phyloP scores from a whole-genome alignment of 2,329 filamentous ascomycete species.

The Sclerotinia trifoliorum region DNA sequence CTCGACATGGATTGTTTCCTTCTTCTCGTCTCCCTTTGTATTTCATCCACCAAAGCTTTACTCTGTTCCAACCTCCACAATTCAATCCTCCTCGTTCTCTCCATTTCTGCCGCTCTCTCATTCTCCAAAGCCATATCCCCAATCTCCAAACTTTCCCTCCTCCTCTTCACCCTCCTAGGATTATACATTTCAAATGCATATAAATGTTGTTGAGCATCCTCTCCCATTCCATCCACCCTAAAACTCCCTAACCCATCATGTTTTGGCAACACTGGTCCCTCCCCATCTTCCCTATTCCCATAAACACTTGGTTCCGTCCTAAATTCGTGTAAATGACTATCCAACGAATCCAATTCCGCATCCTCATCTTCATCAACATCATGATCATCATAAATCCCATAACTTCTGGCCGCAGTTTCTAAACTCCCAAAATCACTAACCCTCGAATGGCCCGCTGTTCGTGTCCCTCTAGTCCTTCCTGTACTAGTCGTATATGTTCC shows the following conservation, averaged over 20 bases:
- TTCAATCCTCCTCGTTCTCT: conserved; percentile 82
- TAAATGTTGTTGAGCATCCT: conserved; percentile 74
- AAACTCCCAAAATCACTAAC: conserved; percentile 80
- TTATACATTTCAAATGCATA: conserved; percentile 89
- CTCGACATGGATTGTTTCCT: conserved; percentile 62
- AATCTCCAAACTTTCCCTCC: conserved; percentile 54
- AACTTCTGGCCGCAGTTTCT: conserved; percentile 64
- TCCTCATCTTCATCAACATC: conserved; percentile 55
- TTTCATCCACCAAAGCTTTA: conserved; percentile 78
- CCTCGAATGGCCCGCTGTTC: conserved; percentile 67
- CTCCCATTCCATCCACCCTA: conserved; percentile 55
- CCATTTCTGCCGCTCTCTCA: conserved; percentile 60
- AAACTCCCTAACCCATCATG: conserved; percentile 94
- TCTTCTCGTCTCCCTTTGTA: conserved; percentile 78
- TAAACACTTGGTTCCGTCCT: conserved; percentile 53
- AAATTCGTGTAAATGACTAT: conserved; percentile 88
- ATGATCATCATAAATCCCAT: conserved; percentile 57
- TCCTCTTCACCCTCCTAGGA: conserved; percentile 60
- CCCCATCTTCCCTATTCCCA: conserved; percentile 34
- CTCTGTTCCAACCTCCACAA: conserved; percentile 92
- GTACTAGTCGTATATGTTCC: conserved; percentile 66
- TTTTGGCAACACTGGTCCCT: conserved; percentile 70
- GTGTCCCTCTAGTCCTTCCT: conserved; percentile 57
- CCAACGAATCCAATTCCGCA: conserved; percentile 84
- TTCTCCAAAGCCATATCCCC: conserved; percentile 53